A percentile compares a stretch with the other conserved stretches of the same genome.
These are phyloP conservation scores for Phytophthora kernoviae DNA, from an alignment of 352 stramenopile genomes.

Conservation along the genomic window DNA sequence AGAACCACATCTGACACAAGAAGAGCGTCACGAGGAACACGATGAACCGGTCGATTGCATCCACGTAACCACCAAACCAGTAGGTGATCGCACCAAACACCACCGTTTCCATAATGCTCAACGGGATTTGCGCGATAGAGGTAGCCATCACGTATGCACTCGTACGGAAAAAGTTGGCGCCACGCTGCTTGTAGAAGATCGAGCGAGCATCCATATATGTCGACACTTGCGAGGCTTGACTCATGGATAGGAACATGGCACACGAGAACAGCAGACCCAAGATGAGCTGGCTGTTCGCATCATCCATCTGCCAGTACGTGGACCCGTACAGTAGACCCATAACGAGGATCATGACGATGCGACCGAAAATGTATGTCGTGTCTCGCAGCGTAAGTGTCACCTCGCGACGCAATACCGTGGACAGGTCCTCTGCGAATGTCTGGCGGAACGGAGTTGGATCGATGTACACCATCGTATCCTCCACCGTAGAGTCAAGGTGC, in stretches of 20 bases:
- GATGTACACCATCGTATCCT: slow-evolving; percentile 27
- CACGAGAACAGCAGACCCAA: slow-evolving; percentile 86
- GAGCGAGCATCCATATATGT: slow-evolving; percentile 70
- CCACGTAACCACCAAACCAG: slow-evolving; percentile 83
- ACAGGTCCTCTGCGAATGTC: slow-evolving; percentile 41
- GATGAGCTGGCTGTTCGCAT: slow-evolving; percentile 53
- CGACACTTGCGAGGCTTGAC: slow-evolving; percentile 76
- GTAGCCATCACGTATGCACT: slow-evolving; percentile 77
- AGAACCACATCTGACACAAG: slow-evolving; percentile 63
- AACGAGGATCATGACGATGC: slow-evolving; percentile 52
- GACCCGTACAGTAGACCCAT: slow-evolving; percentile 63
- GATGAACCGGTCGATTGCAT: slow-evolving; percentile 33
- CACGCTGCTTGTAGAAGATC: slow-evolving; percentile 90
- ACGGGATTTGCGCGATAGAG: slow-evolving; percentile 49
- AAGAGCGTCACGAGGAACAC: slow-evolving; percentile 61
- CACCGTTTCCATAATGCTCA: slow-evolving; percentile 69
- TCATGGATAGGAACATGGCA: slow-evolving; percentile 82
- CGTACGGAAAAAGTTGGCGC: slow-evolving; percentile 87
- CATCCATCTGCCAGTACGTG: slow-evolving; percentile 62
- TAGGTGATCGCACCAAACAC: slow-evolving; percentile 87
- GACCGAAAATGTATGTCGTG: slow-evolving; percentile 39
- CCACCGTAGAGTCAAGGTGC: slow-evolving; percentile 27
- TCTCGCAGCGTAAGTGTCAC: slow-evolving; percentile 65
- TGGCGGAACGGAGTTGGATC: slow-evolving; percentile 40
- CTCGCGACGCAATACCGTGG: slow-evolving; percentile 50